Conservation (phyloP, 2,329 filamentous ascomycete species). For the Ceratocystiopsis minuta region DNA sequence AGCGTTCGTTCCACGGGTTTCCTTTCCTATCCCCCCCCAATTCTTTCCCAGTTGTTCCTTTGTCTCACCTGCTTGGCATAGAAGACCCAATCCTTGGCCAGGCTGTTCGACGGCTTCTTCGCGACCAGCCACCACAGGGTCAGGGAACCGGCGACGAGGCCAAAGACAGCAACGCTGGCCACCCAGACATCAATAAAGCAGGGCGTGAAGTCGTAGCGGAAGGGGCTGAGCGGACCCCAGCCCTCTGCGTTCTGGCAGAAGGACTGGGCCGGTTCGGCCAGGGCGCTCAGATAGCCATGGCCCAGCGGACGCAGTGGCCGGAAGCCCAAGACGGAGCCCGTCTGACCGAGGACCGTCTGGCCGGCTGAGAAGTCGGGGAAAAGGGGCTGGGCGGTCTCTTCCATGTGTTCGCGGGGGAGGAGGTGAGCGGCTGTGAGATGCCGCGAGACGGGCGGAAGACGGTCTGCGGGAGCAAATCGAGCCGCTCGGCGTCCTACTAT, state of each 20-base stretch:
- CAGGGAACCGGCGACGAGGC: conserved; percentile 56
- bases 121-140: conserved; percentile 66
- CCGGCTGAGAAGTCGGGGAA: conserved; percentile 7
- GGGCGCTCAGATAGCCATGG: conserved; percentile 40
- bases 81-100: conserved; percentile 79
- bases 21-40: too few relatives aligned
- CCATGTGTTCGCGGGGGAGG: too few relatives aligned
- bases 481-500: too few relatives aligned
- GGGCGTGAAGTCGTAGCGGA: conserved; percentile 85
- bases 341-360: conserved; percentile 31
- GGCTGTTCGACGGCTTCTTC: conserved; percentile 45
- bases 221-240: conserved; percentile 82
- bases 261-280: conserved; percentile 38
- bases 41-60: too few relatives aligned
- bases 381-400: conserved; percentile 1
- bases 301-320: conserved; percentile 32
- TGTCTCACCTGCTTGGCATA: conserved; percentile 67
- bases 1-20: too few relatives aligned
- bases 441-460: too few relatives aligned
- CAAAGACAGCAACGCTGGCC: conserved; percentile 57
- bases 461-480: too few relatives aligned
- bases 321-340: conserved; percentile 44
- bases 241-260: conserved; percentile 81
- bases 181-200: conserved; percentile 94
- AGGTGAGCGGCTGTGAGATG: too few relatives aligned